Evolutionary conservation across 495 filamentous ascomycete genomes (phyloP).

Genomic region (Neurospora hispaniola): DNA sequence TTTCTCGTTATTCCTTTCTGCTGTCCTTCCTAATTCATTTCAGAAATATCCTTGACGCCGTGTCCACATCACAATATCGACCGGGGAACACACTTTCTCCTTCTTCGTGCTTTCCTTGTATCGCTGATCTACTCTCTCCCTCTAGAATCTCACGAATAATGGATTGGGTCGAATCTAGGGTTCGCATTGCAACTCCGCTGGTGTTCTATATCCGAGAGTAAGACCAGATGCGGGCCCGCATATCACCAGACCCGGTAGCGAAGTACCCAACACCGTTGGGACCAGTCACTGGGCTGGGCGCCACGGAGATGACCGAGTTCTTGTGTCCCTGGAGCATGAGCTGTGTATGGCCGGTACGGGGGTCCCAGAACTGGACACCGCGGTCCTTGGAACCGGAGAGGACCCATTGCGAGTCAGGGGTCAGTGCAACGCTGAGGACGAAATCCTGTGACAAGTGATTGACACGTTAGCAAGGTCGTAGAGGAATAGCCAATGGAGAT

Average conservation of each 20-base stretch:
- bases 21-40: not conserved
- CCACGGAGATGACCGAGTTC: conserved; percentile 86
- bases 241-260: conserved; percentile 82
- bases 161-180: not conserved
- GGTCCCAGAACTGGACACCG: conserved; percentile 90
- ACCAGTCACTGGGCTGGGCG: conserved; percentile 74
- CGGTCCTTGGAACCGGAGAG: conserved; percentile 86
- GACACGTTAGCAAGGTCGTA: not conserved
- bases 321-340: conserved; percentile 92
- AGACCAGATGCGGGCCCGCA: conserved; percentile 85
- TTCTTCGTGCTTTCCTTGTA: not conserved
- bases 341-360: conserved; percentile 74
- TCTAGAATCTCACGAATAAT: not conserved
- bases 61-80: not conserved
- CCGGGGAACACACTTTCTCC: not conserved
- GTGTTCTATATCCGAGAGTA: conserved; percentile 31
- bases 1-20: not conserved
- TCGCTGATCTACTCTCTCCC: not conserved
- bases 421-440: conserved; percentile 79
- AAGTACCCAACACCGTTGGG: conserved; percentile 62
- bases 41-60: not conserved
- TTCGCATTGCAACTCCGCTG: not conserved
- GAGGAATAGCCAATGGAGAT: not conserved
- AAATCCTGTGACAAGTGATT: conserved; percentile 53
- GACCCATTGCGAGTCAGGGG: conserved; percentile 80